phyloP scores from a whole-genome alignment of 345 rosid genomes.

The Sonneratia caseolaris region DNA sequence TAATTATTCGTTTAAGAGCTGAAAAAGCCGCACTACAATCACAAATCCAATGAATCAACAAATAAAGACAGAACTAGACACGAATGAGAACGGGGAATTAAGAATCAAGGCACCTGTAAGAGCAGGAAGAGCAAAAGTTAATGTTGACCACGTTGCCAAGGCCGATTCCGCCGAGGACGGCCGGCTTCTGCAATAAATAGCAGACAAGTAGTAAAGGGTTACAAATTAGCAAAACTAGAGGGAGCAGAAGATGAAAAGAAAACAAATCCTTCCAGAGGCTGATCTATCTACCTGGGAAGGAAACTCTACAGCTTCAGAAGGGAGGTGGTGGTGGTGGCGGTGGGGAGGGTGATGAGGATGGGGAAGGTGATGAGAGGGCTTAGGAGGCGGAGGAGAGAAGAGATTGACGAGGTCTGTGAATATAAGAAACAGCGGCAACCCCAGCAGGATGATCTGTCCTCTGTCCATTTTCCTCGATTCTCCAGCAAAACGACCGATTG shows the following conservation, averaged over 20 bases:
- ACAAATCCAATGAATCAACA: background rate
- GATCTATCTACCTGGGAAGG: conserved; percentile 32
- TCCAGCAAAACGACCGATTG: background rate
- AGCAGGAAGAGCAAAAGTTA: conserved; percentile 79
- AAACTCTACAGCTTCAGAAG: conserved; percentile 33
- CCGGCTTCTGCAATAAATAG: conserved; percentile 27
- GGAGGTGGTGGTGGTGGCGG: conserved; percentile 28
- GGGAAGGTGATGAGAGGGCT: conserved; percentile 27
- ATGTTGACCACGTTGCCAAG: conserved; percentile 58
- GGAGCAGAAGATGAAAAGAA: background rate
- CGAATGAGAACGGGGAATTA: background rate
- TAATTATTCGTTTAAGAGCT: background rate
- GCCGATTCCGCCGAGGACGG: conserved; percentile 38
- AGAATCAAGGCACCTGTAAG: conserved; percentile 39
- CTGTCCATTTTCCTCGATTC: conserved; percentile 32
- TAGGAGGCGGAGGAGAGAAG: conserved; percentile 61
- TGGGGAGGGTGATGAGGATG: conserved; percentile 33
- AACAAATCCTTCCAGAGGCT: background rate
- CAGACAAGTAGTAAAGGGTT: background rate
- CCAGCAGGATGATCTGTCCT: conserved; percentile 41
- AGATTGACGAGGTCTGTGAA: conserved; percentile 54
- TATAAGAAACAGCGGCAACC: conserved; percentile 53
- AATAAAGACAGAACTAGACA: background rate
- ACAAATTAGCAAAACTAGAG: background rate
- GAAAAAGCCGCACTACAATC: background rate